Conservation (phyloP, 805 yeast species). For the Torulaspora indica region DNA sequence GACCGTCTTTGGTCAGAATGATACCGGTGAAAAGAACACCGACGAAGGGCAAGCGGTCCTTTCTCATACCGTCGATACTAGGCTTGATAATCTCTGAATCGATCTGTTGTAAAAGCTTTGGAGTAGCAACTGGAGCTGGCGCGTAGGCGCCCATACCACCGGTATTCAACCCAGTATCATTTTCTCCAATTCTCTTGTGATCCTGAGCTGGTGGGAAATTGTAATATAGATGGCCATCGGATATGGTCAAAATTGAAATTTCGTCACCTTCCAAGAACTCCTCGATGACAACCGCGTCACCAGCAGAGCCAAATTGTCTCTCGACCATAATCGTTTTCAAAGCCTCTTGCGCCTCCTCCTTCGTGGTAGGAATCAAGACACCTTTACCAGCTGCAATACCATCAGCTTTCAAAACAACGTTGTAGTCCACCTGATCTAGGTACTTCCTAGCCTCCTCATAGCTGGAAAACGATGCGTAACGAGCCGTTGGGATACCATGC, state of each 20-base stretch:
- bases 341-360: constrained; percentile 80
- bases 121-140: constrained; percentile 94
- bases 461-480: constrained; percentile 72
- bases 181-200: constrained; percentile 91
- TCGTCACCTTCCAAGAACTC: constrained; percentile 97
- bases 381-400: constrained; percentile 99
- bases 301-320: constrained; percentile 87
- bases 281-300: constrained; percentile 91
- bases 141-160: constrained; percentile 99
- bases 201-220: constrained; percentile 98
- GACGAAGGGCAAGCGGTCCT: constrained; percentile 89
- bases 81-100: constrained; percentile 77
- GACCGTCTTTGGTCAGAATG: constrained; percentile 82
- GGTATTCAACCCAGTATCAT: constrained; percentile 91
- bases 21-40: constrained; percentile 95
- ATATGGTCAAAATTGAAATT: constrained; percentile 81
- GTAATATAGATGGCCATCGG: constrained; percentile 88
- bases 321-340: constrained; percentile 85
- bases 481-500: constrained; percentile 93
- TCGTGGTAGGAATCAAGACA: constrained; percentile 81
- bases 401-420: constrained; percentile 90
- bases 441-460: constrained; percentile 72
- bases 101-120: constrained; percentile 62
- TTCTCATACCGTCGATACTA: constrained; percentile 92
- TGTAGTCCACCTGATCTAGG: constrained; percentile 58